Evolutionary conservation across 192 early-diverging fungal species (phyloP).

Genomic region (Rhizophagus sp.): DNA sequence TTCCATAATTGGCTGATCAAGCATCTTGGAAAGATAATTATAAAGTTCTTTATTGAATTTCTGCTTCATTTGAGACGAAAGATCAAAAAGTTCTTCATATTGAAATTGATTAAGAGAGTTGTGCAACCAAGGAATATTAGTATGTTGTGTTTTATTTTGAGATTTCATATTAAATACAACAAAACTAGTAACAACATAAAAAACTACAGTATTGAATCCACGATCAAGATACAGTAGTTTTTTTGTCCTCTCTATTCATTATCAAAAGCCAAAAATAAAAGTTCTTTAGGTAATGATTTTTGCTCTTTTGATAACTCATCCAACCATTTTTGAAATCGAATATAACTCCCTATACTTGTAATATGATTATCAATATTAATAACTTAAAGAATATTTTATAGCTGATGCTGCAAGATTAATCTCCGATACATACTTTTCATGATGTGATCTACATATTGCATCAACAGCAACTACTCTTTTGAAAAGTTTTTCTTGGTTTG

Average conservation of each 20-base stretch:
- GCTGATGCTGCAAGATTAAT: conserved; percentile 12
- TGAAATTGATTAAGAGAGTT: neutral
- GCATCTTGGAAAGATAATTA: neutral
- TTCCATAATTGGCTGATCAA: neutral
- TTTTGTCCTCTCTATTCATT: conserved; percentile 12
- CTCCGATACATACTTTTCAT: neutral
- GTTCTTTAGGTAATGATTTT: neutral
- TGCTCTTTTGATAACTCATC: neutral
- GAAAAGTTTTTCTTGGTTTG: neutral
- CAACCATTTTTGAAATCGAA: neutral
- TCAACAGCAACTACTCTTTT: conserved; percentile 3
- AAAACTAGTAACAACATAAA: conserved; percentile 14
- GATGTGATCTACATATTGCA: neutral
- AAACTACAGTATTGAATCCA: neutral
- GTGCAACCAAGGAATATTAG: neutral
- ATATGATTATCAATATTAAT: conserved; percentile 15
- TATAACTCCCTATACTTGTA: neutral
- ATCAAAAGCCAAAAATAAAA: conserved; percentile 21
- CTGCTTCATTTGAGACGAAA: neutral
- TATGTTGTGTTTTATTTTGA: neutral
- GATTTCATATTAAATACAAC: neutral
- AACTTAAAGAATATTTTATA: conserved; percentile 4
- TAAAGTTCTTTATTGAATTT: neutral
- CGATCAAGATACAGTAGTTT: conserved; percentile 15
- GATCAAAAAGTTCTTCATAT: conserved; percentile 4